Conservation (phyloP, 169 alveolate genomes). For the Cryptosporidium ubiquitum region DNA sequence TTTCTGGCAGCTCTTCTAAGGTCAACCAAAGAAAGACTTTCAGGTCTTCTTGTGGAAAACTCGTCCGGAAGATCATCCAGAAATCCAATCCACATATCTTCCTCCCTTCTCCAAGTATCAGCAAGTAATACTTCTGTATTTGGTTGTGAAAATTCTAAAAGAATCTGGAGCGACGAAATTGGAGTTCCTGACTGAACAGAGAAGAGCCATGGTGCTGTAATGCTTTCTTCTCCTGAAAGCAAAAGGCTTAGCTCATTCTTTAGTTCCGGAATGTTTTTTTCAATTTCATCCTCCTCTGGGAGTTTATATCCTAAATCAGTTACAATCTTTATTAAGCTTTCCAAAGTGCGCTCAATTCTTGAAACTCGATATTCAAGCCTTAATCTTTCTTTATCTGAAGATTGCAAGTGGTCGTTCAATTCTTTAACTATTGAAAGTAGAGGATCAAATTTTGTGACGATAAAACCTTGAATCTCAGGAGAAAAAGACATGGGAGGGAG, state of each 20-base stretch:
- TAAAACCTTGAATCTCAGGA: slow-evolving; percentile 85
- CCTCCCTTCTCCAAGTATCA: slow-evolving; percentile 89
- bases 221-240: slow-evolving; percentile 65
- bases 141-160: slow-evolving; percentile 86
- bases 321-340: slow-evolving; percentile 53
- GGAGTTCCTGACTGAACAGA: slow-evolving; percentile 92
- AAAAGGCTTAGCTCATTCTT: slow-evolving; percentile 58
- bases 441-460: slow-evolving; percentile 90
- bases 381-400: slow-evolving; percentile 84
- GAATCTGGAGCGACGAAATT: slow-evolving; percentile 88
- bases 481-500: slow-evolving; percentile 78
- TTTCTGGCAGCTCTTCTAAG: slow-evolving; percentile 79
- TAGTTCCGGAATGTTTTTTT: slow-evolving; percentile 65
- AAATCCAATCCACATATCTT: slow-evolving; percentile 71
- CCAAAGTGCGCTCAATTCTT: slow-evolving; percentile 62
- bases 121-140: slow-evolving; percentile 88
- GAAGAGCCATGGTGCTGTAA: slow-evolving; percentile 90
- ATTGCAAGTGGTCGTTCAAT: slow-evolving; percentile 87
- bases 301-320: slow-evolving; percentile 69
- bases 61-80: slow-evolving; percentile 89
- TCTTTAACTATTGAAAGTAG: slow-evolving; percentile 89
- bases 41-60: slow-evolving; percentile 84
- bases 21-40: slow-evolving; percentile 69
- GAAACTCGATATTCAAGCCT: slow-evolving; percentile 66
- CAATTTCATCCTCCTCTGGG: slow-evolving; percentile 59